Percentiles rank a stretch among this genome's conserved stretches.
phyloP scores from a whole-genome alignment of 2,329 filamentous ascomycete genomes.

The Paraphaeosphaeria minitans region DNA sequence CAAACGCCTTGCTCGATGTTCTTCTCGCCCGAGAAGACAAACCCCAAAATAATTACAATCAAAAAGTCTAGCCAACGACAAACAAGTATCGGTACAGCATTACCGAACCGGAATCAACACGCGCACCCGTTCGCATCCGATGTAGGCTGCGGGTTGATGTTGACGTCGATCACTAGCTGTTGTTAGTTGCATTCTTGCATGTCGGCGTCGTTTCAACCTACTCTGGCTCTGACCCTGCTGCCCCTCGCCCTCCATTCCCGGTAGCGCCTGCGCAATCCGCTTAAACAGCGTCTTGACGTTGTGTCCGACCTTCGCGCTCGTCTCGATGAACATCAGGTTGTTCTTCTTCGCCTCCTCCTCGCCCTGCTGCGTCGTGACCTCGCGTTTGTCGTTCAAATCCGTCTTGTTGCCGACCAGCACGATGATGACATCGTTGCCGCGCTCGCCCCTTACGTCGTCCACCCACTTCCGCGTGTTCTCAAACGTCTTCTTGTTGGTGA shows the following conservation, averaged over 20 bases:
- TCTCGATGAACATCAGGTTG: conserved; percentile 98
- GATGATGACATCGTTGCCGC: conserved; percentile 98
- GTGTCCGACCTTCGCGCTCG: conserved; percentile 94
- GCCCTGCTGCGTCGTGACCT: conserved; percentile 94
- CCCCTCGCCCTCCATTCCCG: conserved; percentile 94
- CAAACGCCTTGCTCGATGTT: conserved; percentile 49
- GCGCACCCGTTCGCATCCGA: conserved; percentile 61
- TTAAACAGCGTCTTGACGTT: conserved; percentile 98
- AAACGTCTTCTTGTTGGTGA: conserved; percentile 96
- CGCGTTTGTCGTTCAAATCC: conserved; percentile 95
- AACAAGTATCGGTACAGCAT: conserved; percentile 15
- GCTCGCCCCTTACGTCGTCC: conserved; percentile 93
- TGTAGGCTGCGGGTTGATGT: conserved; percentile 73
- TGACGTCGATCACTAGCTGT: conserved; percentile 83
- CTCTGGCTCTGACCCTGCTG: conserved; percentile 79
- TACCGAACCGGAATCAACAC: conserved; percentile 30
- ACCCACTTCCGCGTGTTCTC: conserved; percentile 99
- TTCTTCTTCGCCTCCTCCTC: conserved; percentile 99
- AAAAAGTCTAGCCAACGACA: conserved; percentile 32
- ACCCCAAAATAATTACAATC: conserved; percentile 44
- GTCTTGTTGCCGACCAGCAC: conserved; percentile 99
- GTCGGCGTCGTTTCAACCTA: conserved; percentile 54
- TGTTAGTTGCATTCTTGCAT: conserved; percentile 27
- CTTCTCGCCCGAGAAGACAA: conserved; percentile 25
- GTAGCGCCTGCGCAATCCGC: conserved; percentile 95